Percentiles rank a stretch among this genome's conserved stretches.
These are phyloP conservation scores for Micractinium conductrix DNA, from an alignment of 139 green algal species.

Conservation along the genomic window DNA sequence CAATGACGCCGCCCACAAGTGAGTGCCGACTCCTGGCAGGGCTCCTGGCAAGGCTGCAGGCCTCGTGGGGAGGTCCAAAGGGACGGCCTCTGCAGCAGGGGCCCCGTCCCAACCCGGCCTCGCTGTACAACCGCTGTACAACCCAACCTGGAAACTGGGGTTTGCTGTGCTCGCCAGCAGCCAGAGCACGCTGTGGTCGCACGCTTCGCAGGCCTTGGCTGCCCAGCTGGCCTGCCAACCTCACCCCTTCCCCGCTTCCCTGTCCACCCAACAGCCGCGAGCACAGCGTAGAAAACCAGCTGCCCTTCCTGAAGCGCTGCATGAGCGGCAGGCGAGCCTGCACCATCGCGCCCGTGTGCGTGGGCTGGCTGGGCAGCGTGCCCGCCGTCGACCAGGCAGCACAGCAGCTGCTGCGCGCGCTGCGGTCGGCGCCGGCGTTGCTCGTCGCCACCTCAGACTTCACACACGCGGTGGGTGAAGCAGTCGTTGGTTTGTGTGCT, in stretches of 20 bases:
- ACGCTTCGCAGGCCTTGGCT: too few species aligned
- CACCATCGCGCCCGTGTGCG: conserved; percentile 29
- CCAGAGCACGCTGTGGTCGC: too few species aligned
- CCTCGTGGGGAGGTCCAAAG: too few species aligned
- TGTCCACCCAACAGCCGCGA: conserved; percentile 20
- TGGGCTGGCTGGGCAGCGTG: conserved; percentile 30
- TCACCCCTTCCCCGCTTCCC: neutral
- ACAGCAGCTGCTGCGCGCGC: neutral
- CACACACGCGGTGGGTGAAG: conserved; percentile 38
- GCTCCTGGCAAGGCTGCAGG: neutral
- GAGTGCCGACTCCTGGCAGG: neutral
- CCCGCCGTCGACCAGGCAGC: neutral
- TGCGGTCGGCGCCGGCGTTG: neutral
- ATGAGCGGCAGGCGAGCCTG: neutral
- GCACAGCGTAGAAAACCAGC: conserved; percentile 47
- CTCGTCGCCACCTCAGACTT: conserved; percentile 37
- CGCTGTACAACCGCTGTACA: too few species aligned
- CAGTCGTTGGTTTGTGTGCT: too few species aligned
- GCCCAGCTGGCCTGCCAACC: too few species aligned
- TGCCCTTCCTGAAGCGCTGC: conserved; percentile 38
- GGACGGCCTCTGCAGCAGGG: too few species aligned
- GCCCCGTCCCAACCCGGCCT: neutral
- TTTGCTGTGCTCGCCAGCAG: too few species aligned
- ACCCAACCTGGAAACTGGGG: too few species aligned
- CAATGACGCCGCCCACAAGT: conserved; percentile 1